phyloP scores from a whole-genome alignment of 2,329 filamentous ascomycete genomes.

The Simplicillium aogashimaense region DNA sequence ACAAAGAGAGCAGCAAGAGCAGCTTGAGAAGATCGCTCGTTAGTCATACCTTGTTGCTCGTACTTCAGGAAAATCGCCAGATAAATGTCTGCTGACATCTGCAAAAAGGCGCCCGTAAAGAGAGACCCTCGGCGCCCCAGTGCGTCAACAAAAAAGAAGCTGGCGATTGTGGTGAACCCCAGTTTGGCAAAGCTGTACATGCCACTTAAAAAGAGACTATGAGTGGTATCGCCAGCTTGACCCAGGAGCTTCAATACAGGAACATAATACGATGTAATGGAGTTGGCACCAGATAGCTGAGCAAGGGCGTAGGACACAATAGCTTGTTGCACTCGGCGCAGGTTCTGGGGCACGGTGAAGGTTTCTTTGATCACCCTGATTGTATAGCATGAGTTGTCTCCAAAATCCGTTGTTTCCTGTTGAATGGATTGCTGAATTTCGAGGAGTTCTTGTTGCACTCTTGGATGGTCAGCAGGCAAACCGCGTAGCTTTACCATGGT shows the following conservation, averaged over 20 bases:
- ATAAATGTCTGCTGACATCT: slow-evolving; percentile 30
- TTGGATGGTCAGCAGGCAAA: slow-evolving; percentile 13
- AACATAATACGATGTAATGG: slow-evolving; percentile 31
- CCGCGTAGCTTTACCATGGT: slow-evolving; percentile 14
- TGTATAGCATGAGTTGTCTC: slow-evolving; percentile 11
- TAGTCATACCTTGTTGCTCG: slow-evolving; percentile 13
- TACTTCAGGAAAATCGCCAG: slow-evolving; percentile 28
- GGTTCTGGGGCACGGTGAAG: slow-evolving; percentile 24
- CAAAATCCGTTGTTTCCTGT: slow-evolving; percentile 7
- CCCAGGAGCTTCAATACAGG: slow-evolving; percentile 29
- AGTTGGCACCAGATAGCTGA: slow-evolving; percentile 33
- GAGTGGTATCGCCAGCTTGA: slow-evolving; percentile 14
- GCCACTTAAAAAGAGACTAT: slow-evolving; percentile 26
- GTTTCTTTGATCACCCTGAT: slow-evolving; percentile 21
- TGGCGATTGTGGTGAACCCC: slow-evolving; percentile 26
- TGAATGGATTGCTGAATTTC: slow-evolving; percentile 19
- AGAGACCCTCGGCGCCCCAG: slow-evolving; percentile 27
- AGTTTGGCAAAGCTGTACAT: slow-evolving; percentile 35
- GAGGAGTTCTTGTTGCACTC: slow-evolving; percentile 14
- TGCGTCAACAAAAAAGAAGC: slow-evolving; percentile 33
- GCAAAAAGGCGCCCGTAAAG: slow-evolving; percentile 21
- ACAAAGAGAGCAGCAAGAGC: slow-evolving; percentile 33
- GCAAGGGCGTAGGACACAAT: slow-evolving; percentile 26
- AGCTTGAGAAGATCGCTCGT: slow-evolving; percentile 19
- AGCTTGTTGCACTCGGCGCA: slow-evolving; percentile 26